These are phyloP conservation scores for Pistacia atlantica DNA, from an alignment of 345 rosid genomes.

Conservation along the genomic window DNA sequence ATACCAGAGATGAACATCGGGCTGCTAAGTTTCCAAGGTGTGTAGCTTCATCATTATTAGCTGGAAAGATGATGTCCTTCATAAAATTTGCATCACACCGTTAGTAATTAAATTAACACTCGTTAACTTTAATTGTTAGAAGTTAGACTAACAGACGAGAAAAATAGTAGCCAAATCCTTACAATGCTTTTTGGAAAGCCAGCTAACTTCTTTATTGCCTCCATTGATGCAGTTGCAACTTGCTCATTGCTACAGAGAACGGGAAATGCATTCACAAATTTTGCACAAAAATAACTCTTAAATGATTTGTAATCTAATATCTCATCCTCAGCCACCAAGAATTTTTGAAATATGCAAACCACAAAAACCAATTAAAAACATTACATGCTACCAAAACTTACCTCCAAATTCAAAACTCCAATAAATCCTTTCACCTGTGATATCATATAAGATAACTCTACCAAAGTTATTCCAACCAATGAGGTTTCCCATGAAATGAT, in stretches of 20 bases:
- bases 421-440: neutral
- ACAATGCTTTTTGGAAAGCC: conserved; percentile 69
- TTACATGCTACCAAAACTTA: neutral
- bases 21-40: conserved; percentile 72
- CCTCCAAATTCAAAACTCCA: neutral
- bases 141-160: conserved; percentile 8
- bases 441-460: neutral
- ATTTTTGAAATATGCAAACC: neutral
- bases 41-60: conserved; percentile 47
- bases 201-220: conserved; percentile 68
- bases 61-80: conserved; percentile 70
- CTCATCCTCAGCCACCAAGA: neutral
- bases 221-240: conserved; percentile 73
- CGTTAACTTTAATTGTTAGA: neutral
- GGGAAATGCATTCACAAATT: conserved; percentile 13
- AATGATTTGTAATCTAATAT: neutral
- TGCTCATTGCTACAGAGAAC: conserved; percentile 60
- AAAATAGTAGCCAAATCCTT: conserved; percentile 27
- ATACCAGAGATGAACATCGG: conserved; percentile 70
- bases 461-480: neutral
- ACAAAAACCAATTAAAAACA: neutral
- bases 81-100: conserved; percentile 16
- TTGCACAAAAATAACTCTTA: neutral
- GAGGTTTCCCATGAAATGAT: neutral
- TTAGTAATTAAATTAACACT: conserved; percentile 17